Evolutionary conservation across 192 early-diverging fungal species (phyloP).

Genomic region (Physocladia obscura): DNA sequence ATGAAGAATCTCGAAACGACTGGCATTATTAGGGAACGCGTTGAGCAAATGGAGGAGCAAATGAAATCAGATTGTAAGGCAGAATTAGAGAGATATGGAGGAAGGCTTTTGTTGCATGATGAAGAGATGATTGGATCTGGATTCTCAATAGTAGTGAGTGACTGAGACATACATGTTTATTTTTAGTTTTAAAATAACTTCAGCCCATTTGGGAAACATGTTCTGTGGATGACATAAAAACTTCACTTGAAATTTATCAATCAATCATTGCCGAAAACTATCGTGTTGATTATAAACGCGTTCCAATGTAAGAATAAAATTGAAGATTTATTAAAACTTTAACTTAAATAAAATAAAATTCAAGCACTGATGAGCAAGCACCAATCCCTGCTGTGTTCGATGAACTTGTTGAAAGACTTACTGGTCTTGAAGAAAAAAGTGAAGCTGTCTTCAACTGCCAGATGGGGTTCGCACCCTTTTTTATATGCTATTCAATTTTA

Average conservation of each 20-base stretch:
- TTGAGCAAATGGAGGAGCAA: conserved; percentile 61
- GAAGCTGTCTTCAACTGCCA: conserved; percentile 69
- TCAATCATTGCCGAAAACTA: conserved; percentile 55
- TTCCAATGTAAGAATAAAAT: conserved; percentile 65
- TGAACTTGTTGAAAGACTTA: conserved; percentile 52
- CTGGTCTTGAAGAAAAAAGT: conserved; percentile 13
- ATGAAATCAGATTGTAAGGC: conserved; percentile 57
- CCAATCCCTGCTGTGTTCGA: conserved; percentile 72
- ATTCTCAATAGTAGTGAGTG: conserved; percentile 50
- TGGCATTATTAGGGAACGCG: conserved; percentile 62
- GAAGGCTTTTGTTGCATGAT: conserved; percentile 59
- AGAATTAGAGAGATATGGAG: conserved; percentile 52
- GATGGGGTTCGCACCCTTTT: conserved; percentile 54
- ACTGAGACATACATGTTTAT: not conserved
- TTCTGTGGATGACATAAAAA: conserved; percentile 49
- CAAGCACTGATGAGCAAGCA: conserved; percentile 62
- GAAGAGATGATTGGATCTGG: conserved; percentile 44
- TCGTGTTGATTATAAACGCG: conserved; percentile 56
- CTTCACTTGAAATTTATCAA: conserved; percentile 57
- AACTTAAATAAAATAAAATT: conserved; percentile 5
- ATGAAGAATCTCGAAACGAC: conserved; percentile 65
- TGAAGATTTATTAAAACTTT: not conserved
- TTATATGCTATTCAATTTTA: not conserved
- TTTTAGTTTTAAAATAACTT: not conserved
- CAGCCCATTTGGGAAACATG: conserved; percentile 62